phyloP scores from a whole-genome alignment of 2,329 filamentous ascomycete genomes.

The Rasamsonia emersonii region DNA sequence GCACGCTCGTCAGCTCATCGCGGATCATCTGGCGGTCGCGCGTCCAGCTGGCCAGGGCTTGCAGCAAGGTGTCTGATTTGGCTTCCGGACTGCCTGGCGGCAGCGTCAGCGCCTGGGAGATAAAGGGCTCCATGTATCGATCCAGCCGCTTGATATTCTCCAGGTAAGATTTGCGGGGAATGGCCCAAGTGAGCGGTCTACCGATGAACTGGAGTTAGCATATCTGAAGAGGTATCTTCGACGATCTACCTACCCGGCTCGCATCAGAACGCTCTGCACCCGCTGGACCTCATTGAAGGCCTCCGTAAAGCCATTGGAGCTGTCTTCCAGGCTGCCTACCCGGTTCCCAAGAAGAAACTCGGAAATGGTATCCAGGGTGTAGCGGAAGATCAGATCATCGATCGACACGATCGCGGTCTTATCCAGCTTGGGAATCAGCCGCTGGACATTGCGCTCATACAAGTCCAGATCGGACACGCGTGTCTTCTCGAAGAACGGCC shows the following conservation, averaged over 20 bases:
- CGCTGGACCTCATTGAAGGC: slow-evolving; percentile 69
- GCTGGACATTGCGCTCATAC: slow-evolving; percentile 64
- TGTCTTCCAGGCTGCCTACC: slow-evolving; percentile 48
- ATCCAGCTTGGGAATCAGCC: slow-evolving; percentile 55
- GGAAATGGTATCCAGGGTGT: slow-evolving; percentile 67
- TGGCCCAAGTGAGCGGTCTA: no score
- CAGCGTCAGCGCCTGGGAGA: slow-evolving; percentile 59
- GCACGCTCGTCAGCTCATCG: slow-evolving; percentile 42
- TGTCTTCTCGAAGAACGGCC: slow-evolving; percentile 79
- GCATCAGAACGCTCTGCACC: no score
- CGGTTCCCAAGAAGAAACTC: slow-evolving; percentile 68
- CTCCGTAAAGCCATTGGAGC: slow-evolving; percentile 59
- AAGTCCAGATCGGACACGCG: slow-evolving; percentile 70
- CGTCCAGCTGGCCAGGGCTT: slow-evolving; percentile 40
- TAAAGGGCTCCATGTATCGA: slow-evolving; percentile 50
- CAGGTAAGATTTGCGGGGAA: no score
- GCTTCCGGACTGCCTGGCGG: slow-evolving; percentile 53
- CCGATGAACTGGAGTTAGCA: no score
- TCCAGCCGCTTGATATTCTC: no score
- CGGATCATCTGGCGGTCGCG: slow-evolving; percentile 40
- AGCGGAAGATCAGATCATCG: slow-evolving; percentile 34
- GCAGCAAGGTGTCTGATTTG: slow-evolving; percentile 40
- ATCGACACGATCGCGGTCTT: slow-evolving; percentile 35
- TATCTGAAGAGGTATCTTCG: no score
- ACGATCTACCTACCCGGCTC: no score